Conservation (phyloP, 768 basidiomycete species). For the Austroboletus festivus region DNA sequence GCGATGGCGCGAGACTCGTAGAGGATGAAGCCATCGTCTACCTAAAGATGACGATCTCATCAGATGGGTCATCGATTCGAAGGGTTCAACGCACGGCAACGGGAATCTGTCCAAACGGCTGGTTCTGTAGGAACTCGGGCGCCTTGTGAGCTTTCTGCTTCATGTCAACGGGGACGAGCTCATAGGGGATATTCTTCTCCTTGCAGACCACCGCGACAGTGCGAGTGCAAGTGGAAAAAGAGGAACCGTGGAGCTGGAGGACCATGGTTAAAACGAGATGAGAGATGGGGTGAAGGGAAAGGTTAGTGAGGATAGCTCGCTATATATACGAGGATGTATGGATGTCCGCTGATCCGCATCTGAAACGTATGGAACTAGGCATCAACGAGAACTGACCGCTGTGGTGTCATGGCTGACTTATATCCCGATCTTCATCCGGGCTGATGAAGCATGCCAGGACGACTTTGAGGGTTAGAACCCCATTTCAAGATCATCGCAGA, state of each 20-base stretch:
- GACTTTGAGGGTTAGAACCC: too few species aligned
- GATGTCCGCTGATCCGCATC: too few species aligned
- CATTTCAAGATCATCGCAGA: too few species aligned
- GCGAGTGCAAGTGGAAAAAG: constrained; percentile 45
- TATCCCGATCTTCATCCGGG: too few species aligned
- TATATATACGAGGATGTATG: too few species aligned
- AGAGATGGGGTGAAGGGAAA: too few species aligned
- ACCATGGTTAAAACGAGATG: constrained; percentile 30
- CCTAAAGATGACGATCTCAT: constrained; percentile 22
- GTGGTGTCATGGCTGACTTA: too few species aligned
- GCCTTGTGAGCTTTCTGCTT: constrained; percentile 44
- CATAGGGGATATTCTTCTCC: constrained; percentile 58
- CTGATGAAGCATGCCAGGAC: too few species aligned
- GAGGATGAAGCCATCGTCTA: constrained; percentile 62
- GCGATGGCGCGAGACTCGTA: constrained; percentile 62
- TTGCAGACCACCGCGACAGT: constrained; percentile 49
- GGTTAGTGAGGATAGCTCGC: too few species aligned
- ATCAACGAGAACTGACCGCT: too few species aligned
- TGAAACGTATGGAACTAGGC: too few species aligned
- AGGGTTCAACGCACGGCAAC: constrained; percentile 35
- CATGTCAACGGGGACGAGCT: constrained; percentile 44
- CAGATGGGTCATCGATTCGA: neutral
- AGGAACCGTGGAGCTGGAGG: constrained; percentile 35
- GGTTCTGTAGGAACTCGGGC: constrained; percentile 40
- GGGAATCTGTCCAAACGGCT: constrained; percentile 59